These are phyloP conservation scores for Drechmeria coniospora DNA, from an alignment of 2,329 filamentous ascomycete species.

Conservation along the genomic window DNA sequence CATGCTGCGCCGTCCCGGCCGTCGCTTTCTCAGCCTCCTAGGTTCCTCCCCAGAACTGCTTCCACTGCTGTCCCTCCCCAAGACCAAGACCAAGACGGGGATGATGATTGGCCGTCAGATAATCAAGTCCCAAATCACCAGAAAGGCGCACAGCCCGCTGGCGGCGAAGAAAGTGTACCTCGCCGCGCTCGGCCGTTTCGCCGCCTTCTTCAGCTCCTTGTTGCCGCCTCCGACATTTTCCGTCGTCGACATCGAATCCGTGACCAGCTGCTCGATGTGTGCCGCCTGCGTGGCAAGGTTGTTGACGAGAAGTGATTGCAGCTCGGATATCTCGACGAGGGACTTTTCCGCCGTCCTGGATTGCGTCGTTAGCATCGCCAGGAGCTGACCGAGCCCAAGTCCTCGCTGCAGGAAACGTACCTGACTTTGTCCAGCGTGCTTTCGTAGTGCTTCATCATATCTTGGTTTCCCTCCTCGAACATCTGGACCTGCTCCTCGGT, in stretches of 20 bases:
- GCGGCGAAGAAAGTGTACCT: constrained; percentile 71
- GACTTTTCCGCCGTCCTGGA: constrained; percentile 74
- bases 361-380: constrained; percentile 2
- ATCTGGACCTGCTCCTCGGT: constrained; percentile 79
- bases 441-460: constrained; percentile 87
- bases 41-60: too few species aligned
- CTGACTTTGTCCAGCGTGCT: constrained; percentile 88
- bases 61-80: too few species aligned
- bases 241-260: constrained; percentile 65
- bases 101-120: constrained; percentile 23
- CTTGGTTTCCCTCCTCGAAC: constrained; percentile 85
- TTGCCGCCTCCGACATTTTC: constrained; percentile 85
- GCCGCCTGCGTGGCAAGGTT: constrained; percentile 78
- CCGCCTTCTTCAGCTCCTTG: constrained; percentile 75
- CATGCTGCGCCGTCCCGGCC: too few species aligned
- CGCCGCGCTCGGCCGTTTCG: constrained; percentile 54
- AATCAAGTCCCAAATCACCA: constrained; percentile 66
- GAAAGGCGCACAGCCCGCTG: constrained; percentile 55
- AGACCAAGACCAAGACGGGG: too few species aligned
- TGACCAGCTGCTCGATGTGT: constrained; percentile 76
- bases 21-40: too few species aligned
- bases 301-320: constrained; percentile 76
- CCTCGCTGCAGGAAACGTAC: constrained; percentile 34
- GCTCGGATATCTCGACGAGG: constrained; percentile 77
- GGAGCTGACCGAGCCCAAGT: background rate